phyloP scores from a whole-genome alignment of 305 asterid species.

The Lippia alba region DNA sequence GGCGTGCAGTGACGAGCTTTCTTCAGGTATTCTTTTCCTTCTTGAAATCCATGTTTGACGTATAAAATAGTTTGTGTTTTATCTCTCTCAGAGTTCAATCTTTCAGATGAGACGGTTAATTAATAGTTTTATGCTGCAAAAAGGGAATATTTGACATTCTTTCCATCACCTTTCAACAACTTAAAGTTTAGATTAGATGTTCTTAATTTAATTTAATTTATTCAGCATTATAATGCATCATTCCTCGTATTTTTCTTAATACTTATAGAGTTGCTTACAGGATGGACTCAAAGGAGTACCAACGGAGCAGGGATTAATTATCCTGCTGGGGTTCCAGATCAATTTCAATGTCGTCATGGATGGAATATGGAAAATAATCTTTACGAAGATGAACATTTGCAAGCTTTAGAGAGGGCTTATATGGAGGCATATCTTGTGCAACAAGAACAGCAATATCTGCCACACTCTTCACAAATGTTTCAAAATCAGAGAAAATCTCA shows the following conservation, averaged over 20 bases:
- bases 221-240: slow-evolving; percentile 8
- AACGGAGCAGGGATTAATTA: slow-evolving; percentile 42
- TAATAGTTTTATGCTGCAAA: too few species aligned
- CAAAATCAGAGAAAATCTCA: slow-evolving; percentile 55
- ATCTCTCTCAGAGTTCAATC: too few species aligned
- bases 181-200: too few species aligned
- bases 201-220: neutral
- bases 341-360: slow-evolving; percentile 44
- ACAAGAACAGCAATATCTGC: slow-evolving; percentile 59
- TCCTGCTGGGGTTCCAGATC: slow-evolving; percentile 51
- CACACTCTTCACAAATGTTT: slow-evolving; percentile 42
- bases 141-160: too few species aligned
- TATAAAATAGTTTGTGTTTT: neutral
- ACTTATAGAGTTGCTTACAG: neutral
- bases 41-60: slow-evolving; percentile 4
- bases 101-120: neutral
- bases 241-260: slow-evolving; percentile 7
- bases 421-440: slow-evolving; percentile 69
- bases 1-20: slow-evolving; percentile 30
- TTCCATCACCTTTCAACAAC: neutral
- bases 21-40: slow-evolving; percentile 29
- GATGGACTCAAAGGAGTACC: neutral
- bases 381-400: slow-evolving; percentile 52
- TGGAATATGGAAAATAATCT: slow-evolving; percentile 38
- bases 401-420: slow-evolving; percentile 69